Conservation (phyloP, 306 rosid species). For the Bauhinia variegata region DNA sequence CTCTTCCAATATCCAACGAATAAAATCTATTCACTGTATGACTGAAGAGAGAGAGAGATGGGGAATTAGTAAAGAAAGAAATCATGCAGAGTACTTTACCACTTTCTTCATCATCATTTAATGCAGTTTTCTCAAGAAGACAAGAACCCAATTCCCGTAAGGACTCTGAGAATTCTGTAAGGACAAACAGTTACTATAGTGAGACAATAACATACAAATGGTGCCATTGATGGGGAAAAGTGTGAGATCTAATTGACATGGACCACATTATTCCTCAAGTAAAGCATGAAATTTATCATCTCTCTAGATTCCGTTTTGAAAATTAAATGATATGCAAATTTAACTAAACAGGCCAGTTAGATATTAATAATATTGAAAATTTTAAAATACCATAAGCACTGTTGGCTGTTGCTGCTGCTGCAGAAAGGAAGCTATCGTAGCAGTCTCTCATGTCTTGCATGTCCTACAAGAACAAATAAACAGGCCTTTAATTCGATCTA, state of each 20-base stretch:
- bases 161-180: conserved; percentile 85
- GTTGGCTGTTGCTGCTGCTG: conserved; percentile 93
- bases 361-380: background rate
- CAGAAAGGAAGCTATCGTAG: conserved; percentile 88
- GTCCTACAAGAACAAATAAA: conserved; percentile 54
- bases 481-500: conserved; percentile 11
- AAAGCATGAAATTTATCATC: background rate
- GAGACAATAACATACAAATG: background rate
- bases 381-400: conserved; percentile 81
- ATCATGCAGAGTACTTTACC: conserved; percentile 48
- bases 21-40: background rate
- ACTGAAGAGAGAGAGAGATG: background rate
- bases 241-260: background rate
- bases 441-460: conserved; percentile 92
- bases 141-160: conserved; percentile 88
- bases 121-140: conserved; percentile 92
- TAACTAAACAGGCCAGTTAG: background rate
- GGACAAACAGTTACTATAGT: background rate
- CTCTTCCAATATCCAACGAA: background rate
- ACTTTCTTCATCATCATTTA: conserved; percentile 84
- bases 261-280: background rate
- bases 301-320: background rate
- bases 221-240: background rate
- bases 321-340: background rate
- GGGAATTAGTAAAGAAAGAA: background rate